phyloP scores from a whole-genome alignment of 2,329 filamentous ascomycete species.

The Chrysosporium queenslandicum region DNA sequence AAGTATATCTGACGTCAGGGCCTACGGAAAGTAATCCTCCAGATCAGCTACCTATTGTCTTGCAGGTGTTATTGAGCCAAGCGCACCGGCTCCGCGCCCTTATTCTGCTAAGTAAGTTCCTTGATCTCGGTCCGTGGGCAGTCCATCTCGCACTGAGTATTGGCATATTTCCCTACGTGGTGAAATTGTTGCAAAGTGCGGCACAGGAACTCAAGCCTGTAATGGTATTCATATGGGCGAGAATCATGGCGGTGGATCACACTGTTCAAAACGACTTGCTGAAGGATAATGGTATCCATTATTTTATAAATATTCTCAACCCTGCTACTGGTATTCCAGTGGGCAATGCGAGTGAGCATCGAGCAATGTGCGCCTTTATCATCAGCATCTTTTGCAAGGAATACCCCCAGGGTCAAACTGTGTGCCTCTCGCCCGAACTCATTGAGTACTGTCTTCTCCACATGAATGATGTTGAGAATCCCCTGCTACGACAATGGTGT shows the following conservation, averaged over 20 bases:
- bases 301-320: slow-evolving; percentile 88
- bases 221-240: slow-evolving; percentile 99
- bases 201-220: slow-evolving; percentile 91
- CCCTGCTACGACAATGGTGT: slow-evolving; percentile 85
- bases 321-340: slow-evolving; percentile 74
- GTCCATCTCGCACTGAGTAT: slow-evolving; percentile 97
- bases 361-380: slow-evolving; percentile 98
- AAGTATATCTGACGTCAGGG: slow-evolving; percentile 80
- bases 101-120: slow-evolving; percentile 82
- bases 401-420: slow-evolving; percentile 81
- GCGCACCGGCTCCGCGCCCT: slow-evolving; percentile 85
- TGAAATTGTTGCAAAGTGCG: slow-evolving; percentile 91
- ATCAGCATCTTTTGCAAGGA: slow-evolving; percentile 94
- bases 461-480: slow-evolving; percentile 75
- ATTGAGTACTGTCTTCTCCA: slow-evolving; percentile 81
- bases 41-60: slow-evolving; percentile 88
- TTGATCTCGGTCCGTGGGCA: slow-evolving; percentile 94
- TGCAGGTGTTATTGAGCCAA: slow-evolving; percentile 91
- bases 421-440: slow-evolving; percentile 82
- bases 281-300: slow-evolving; percentile 94
- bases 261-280: slow-evolving; percentile 87
- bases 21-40: slow-evolving; percentile 78
- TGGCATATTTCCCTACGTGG: slow-evolving; percentile 96
- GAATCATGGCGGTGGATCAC: slow-evolving; percentile 87
- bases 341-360: slow-evolving; percentile 82